Conservation (phyloP, 1,284 basidiomycete genomes). For the Singerocomus inundabilis region DNA sequence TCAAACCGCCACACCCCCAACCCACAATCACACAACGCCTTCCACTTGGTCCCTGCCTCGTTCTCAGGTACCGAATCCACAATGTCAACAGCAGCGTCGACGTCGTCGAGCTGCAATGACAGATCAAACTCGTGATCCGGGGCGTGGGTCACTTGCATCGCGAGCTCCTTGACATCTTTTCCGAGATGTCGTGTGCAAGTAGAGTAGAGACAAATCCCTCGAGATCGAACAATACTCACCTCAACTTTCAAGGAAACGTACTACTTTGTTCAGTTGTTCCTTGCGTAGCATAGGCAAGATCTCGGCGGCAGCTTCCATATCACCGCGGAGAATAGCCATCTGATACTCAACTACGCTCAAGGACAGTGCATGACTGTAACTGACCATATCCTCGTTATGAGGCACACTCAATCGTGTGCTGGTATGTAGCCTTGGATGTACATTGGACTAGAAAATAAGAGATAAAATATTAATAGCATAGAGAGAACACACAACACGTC, state of each 20-base stretch:
- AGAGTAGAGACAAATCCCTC: no score
- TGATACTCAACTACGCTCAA: constrained; percentile 99
- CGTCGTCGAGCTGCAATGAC: constrained; percentile 89
- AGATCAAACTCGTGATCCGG: constrained; percentile 96
- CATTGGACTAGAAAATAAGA: constrained; percentile 65
- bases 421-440: constrained; percentile 97
- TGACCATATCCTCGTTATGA: constrained; percentile 89
- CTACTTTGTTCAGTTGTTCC: constrained; percentile 92
- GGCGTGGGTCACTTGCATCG: constrained; percentile 86
- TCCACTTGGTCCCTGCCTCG: constrained; percentile 92
- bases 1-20: constrained; percentile 92
- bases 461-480: constrained; percentile 10
- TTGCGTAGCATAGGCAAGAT: constrained; percentile 83
- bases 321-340: constrained; percentile 88
- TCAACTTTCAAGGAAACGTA: constrained; percentile 91
- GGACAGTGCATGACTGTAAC: constrained; percentile 86
- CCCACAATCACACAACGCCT: constrained; percentile 91
- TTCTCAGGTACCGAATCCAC: constrained; percentile 71
- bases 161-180: constrained; percentile 90
- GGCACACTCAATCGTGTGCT: constrained; percentile 90
- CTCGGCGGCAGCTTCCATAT: constrained; percentile 81
- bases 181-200: no score
- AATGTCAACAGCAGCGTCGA: constrained; percentile 89
- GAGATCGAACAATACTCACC: no score
- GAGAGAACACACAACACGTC: constrained; percentile 58